These are phyloP conservation scores for Plantago coronopus DNA, from an alignment of 305 asterid species.

Conservation along the genomic window DNA sequence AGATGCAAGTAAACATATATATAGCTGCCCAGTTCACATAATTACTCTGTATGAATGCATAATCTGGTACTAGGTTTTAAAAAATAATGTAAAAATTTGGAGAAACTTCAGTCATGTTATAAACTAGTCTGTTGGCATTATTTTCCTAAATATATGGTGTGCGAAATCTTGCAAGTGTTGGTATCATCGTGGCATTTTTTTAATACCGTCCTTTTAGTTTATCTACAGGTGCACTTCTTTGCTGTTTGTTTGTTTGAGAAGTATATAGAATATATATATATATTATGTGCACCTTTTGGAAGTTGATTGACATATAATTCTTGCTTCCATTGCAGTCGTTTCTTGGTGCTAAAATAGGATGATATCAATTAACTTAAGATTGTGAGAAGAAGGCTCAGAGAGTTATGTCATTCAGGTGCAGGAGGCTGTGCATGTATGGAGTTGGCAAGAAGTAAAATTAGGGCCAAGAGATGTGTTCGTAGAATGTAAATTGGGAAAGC, in stretches of 20 bases:
- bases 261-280: too few species aligned
- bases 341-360: constrained; percentile 63
- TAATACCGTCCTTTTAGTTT: too few species aligned
- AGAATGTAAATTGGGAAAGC: constrained; percentile 26
- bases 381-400: too few species aligned
- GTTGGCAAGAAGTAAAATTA: constrained; percentile 19
- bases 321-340: constrained; percentile 54
- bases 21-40: not conserved
- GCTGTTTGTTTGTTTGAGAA: too few species aligned
- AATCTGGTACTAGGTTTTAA: not conserved
- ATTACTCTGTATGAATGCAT: not conserved
- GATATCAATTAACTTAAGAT: constrained; percentile 32
- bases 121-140: too few species aligned
- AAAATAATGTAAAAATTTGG: not conserved
- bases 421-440: too few species aligned
- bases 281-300: too few species aligned
- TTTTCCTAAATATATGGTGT: too few species aligned
- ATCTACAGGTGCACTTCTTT: too few species aligned
- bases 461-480: constrained; percentile 23
- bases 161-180: too few species aligned
- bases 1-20: not conserved
- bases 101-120: too few species aligned
- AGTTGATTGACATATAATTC: not conserved
- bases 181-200: too few species aligned
- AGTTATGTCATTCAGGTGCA: not conserved